These are phyloP conservation scores for Penicillium sp. DNA, from an alignment of 2,329 filamentous ascomycete species.

Conservation along the genomic window DNA sequence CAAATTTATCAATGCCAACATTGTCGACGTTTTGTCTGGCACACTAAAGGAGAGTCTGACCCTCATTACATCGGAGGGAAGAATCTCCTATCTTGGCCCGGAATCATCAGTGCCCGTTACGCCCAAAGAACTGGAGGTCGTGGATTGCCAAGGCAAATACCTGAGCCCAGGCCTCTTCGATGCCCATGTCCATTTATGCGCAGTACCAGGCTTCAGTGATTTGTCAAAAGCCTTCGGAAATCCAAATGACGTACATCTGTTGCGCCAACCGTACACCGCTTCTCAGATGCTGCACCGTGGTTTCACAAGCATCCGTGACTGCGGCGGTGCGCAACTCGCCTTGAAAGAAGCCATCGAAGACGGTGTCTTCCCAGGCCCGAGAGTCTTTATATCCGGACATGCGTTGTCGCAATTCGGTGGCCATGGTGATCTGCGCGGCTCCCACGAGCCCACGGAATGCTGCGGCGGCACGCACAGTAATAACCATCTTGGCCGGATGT, in stretches of 20 bases:
- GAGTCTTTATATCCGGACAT: slow-evolving; percentile 56
- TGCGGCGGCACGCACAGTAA: slow-evolving; percentile 46
- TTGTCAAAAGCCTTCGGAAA: slow-evolving; percentile 25
- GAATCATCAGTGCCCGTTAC: slow-evolving; percentile 9
- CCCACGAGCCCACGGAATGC: slow-evolving; percentile 48
- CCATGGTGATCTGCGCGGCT: slow-evolving; percentile 53
- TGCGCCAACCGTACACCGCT: slow-evolving; percentile 25
- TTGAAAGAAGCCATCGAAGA: slow-evolving; percentile 53
- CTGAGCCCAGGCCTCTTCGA: slow-evolving; percentile 30
- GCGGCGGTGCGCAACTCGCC: slow-evolving; percentile 57
- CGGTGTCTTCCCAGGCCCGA: slow-evolving; percentile 56
- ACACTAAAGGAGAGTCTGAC: slow-evolving; percentile 16
- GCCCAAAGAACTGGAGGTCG: slow-evolving; percentile 5
- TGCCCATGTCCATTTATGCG: slow-evolving; percentile 29
- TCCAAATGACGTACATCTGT: slow-evolving; percentile 22
- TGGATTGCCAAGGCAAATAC: slow-evolving; percentile 23
- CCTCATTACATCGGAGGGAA: slow-evolving; percentile 19
- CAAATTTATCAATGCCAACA: slow-evolving; percentile 24
- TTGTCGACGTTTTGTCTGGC: slow-evolving; percentile 24
- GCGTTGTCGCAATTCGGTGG: slow-evolving; percentile 61
- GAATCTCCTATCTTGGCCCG: slow-evolving; percentile 18
- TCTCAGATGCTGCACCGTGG: slow-evolving; percentile 57
- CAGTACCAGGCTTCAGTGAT: slow-evolving; percentile 25
- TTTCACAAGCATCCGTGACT: slow-evolving; percentile 62
- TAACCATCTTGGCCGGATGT: slow-evolving; percentile 41